Conservation (phyloP, 31 red algal species). For the Bonnemaisonia californica region DNA sequence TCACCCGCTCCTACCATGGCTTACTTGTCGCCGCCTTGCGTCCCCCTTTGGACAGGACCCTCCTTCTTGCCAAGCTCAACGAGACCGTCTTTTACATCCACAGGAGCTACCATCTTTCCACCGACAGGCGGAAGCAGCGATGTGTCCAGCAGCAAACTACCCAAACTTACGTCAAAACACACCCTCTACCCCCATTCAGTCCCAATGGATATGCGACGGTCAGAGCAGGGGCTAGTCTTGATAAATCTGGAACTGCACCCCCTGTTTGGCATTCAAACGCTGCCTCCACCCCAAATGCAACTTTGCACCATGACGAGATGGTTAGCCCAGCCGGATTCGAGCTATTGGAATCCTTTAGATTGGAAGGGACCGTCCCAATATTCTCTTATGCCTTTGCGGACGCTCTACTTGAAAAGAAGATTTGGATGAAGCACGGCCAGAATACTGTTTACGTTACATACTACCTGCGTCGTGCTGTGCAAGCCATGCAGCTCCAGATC, state of each 20-base stretch:
- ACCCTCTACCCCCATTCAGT: not conserved
- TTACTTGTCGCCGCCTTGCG: constrained; percentile 55
- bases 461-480: constrained; percentile 35
- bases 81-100: constrained; percentile 46
- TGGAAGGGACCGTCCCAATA: constrained; percentile 61
- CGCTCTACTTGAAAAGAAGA: constrained; percentile 50
- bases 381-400: constrained; percentile 55
- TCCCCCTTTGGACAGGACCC: constrained; percentile 54
- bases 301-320: constrained; percentile 36
- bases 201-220: not conserved
- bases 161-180: not conserved
- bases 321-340: constrained; percentile 60
- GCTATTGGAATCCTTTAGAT: constrained; percentile 50
- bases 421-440: constrained; percentile 74
- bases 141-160: not conserved
- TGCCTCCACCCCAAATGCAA: constrained; percentile 1
- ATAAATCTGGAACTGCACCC: not conserved
- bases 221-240: not conserved
- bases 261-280: constrained; percentile 22
- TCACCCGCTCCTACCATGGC: constrained; percentile 71
- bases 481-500: constrained; percentile 52
- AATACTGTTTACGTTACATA: constrained; percentile 70
- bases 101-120: constrained; percentile 40
- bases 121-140: constrained; percentile 34
- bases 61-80: constrained; percentile 53